A percentile compares a stretch with the other conserved stretches of the same genome.
Evolutionary conservation across 2,329 filamentous ascomycete genomes (phyloP).

Genomic region (Coleophoma cylindrospora): DNA sequence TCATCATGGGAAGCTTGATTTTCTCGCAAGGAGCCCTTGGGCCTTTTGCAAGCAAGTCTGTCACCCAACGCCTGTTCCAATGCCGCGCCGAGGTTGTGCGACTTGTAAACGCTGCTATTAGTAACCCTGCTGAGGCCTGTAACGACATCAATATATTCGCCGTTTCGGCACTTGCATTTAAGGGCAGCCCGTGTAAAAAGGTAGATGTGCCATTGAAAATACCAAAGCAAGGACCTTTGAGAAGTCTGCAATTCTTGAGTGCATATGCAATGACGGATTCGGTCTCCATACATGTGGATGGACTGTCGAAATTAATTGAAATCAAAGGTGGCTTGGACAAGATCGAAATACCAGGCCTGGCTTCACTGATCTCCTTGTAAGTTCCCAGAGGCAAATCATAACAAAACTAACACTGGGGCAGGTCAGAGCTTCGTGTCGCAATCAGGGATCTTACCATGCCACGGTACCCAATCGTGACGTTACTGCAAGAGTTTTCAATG

Average conservation of each 20-base stretch:
- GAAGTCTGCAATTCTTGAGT: background rate
- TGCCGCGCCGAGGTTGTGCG: background rate
- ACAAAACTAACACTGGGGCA: background rate
- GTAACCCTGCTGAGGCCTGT: background rate
- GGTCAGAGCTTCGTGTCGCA: background rate
- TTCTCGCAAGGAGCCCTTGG: background rate
- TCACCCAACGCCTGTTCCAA: background rate
- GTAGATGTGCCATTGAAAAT: background rate
- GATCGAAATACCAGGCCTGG: background rate
- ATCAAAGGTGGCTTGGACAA: conserved; percentile 1
- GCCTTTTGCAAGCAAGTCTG: background rate
- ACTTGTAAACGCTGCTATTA: background rate
- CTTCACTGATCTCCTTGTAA: background rate
- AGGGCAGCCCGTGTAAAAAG: background rate
- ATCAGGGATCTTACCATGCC: background rate
- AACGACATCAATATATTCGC: conserved; percentile 1
- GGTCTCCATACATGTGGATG: background rate
- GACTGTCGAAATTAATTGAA: background rate
- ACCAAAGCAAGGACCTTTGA: background rate
- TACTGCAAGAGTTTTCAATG: background rate
- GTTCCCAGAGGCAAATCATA: background rate
- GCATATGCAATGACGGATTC: background rate
- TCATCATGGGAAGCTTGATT: background rate
- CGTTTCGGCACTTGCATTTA: background rate
- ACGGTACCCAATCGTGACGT: background rate